A percentile compares a stretch with the other conserved stretches of the same genome.
Evolutionary conservation across 202 grass and related monocot species (phyloP).

Genomic region (Musa balbisiana): DNA sequence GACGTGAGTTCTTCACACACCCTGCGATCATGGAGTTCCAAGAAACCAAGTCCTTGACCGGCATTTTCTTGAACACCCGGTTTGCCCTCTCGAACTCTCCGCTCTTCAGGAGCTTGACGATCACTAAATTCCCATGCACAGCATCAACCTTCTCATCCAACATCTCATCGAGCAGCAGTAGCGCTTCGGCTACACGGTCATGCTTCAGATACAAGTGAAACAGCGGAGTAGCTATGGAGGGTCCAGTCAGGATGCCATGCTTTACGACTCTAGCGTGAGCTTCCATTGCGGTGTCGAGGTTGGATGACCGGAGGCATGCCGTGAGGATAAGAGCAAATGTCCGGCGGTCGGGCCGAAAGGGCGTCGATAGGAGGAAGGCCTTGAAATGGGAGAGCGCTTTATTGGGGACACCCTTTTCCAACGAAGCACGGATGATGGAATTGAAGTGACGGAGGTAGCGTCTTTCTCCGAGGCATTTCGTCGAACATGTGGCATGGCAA

Average conservation of each 20-base stretch:
- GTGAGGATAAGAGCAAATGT: conserved; percentile 48
- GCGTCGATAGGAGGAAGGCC: conserved; percentile 33
- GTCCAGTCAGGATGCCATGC: conserved; percentile 29
- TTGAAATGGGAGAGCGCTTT: conserved; percentile 42
- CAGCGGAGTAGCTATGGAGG: conserved; percentile 24
- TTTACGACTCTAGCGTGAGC: conserved; percentile 49
- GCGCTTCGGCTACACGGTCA: conserved; percentile 34
- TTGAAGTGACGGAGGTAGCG: conserved; percentile 37
- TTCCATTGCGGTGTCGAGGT: conserved; percentile 35
- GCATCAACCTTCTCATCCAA: conserved; percentile 30
- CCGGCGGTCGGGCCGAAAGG: conserved; percentile 42
- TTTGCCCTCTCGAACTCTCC: conserved; percentile 43
- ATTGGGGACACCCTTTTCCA: conserved; percentile 48
- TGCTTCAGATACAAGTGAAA: conserved; percentile 47
- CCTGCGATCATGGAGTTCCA: conserved; percentile 75
- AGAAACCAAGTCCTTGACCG: conserved; percentile 50
- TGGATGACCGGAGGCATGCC: conserved; percentile 46
- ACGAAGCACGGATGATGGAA: conserved; percentile 47
- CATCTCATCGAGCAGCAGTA: conserved; percentile 31
- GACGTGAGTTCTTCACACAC: conserved; percentile 24
- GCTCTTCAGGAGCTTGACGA: conserved; percentile 35
- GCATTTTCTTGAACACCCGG: conserved; percentile 62
- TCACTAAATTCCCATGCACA: conserved; percentile 54
- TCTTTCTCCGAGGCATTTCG: conserved; percentile 26
- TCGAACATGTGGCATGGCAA: conserved; percentile 21